Evolutionary conservation across 805 yeast genomes (phyloP).

Genomic region (Ogataea sp.): DNA sequence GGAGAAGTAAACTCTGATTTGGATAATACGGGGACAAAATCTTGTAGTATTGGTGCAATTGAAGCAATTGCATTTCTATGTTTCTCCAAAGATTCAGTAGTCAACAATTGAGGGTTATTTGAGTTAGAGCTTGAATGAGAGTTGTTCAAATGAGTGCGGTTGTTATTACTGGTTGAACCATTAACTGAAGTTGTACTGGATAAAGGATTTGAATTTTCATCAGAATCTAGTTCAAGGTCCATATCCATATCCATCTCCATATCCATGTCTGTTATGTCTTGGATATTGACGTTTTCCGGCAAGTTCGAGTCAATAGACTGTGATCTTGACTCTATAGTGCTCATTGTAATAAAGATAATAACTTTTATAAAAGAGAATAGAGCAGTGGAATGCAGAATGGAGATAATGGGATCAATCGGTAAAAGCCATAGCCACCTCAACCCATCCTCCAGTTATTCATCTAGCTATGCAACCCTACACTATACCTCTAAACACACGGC

Average conservation of each 20-base stretch:
- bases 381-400: neutral
- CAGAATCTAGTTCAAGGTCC: neutral
- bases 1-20: conserved; percentile 28
- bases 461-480: too few relatives aligned
- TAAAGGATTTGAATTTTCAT: neutral
- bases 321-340: neutral
- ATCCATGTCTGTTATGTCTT: neutral
- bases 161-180: neutral
- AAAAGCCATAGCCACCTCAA: too few relatives aligned
- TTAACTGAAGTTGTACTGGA: neutral
- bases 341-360: too few relatives aligned
- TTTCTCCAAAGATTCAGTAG: conserved; percentile 23
- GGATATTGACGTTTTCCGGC: neutral
- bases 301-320: neutral
- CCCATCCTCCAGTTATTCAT: too few relatives aligned
- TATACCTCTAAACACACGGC: too few relatives aligned
- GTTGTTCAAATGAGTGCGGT: neutral
- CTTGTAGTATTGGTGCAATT: conserved; percentile 66
- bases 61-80: conserved; percentile 63
- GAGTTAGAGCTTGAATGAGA: neutral
- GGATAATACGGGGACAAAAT: conserved; percentile 66
- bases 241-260: neutral
- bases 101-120: conserved; percentile 13
- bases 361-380: too few relatives aligned
- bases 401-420: too few relatives aligned